phyloP scores from a whole-genome alignment of 176 grass and related monocot species.

The Pontederia paniculata region DNA sequence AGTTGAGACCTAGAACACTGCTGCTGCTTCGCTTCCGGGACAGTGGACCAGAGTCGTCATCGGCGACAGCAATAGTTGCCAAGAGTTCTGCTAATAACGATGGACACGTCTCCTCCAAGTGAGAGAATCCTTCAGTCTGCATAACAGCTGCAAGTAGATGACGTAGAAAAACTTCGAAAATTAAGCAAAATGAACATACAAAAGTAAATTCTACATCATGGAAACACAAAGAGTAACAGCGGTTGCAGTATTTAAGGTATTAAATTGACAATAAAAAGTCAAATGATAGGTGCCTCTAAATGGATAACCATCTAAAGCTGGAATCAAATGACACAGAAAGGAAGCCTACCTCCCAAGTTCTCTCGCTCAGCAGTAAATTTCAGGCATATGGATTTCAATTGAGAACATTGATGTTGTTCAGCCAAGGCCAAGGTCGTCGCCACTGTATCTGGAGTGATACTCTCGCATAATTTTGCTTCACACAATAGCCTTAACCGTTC shows the following conservation, averaged over 20 bases:
- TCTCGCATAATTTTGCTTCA: slow-evolving; percentile 60
- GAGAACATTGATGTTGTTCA: slow-evolving; percentile 68
- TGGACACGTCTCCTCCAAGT: slow-evolving; percentile 77
- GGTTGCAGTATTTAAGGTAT: too few relatives aligned
- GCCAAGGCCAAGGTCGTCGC: slow-evolving; percentile 79
- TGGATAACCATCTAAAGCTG: too few relatives aligned
- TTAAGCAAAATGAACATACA: slow-evolving; percentile 12
- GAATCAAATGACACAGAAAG: not conserved
- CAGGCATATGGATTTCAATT: slow-evolving; percentile 64
- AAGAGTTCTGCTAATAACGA: slow-evolving; percentile 66
- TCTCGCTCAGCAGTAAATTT: slow-evolving; percentile 44
- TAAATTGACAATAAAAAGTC: too few relatives aligned
- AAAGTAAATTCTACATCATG: too few relatives aligned
- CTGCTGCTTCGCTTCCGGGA: slow-evolving; percentile 45
- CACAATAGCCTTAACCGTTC: slow-evolving; percentile 61
- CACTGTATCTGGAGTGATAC: slow-evolving; percentile 66
- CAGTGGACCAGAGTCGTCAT: slow-evolving; percentile 33
- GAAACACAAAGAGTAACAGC: too few relatives aligned
- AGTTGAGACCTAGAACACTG: slow-evolving; percentile 30
- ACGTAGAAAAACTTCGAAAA: slow-evolving; percentile 12
- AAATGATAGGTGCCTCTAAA: too few relatives aligned
- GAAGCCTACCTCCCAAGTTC: slow-evolving; percentile 60
- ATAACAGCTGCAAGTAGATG: slow-evolving; percentile 58
- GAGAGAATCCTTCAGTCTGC: slow-evolving; percentile 74
- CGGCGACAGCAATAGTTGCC: slow-evolving; percentile 59